A percentile compares a stretch with the other conserved stretches of the same genome.
phyloP scores from a whole-genome alignment of 495 filamentous ascomycete species.

The Penicillium maclennaniae region DNA sequence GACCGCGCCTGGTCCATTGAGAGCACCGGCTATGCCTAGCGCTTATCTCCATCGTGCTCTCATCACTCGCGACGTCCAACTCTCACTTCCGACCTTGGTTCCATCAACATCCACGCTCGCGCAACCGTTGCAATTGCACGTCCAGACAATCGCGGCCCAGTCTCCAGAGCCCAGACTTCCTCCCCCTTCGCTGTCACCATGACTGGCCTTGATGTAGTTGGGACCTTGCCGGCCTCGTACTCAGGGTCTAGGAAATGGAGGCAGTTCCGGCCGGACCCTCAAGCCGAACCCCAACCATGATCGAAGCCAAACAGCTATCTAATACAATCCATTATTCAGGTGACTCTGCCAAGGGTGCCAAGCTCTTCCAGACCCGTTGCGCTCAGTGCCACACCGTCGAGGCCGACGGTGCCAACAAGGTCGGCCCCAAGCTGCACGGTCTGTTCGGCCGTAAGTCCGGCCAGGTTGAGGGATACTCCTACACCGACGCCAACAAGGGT shows the following conservation, averaged over 20 bases:
- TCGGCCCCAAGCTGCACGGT: constrained; percentile 94
- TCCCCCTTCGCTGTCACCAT: constrained; percentile 13
- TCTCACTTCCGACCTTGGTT: neutral
- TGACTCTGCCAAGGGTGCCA: constrained; percentile 94
- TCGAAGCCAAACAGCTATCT: constrained; percentile 16
- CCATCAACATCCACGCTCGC: neutral
- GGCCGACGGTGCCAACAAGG: constrained; percentile 86
- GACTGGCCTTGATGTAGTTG: constrained; percentile 32
- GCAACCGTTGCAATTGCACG: neutral
- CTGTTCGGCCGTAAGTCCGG: constrained; percentile 97
- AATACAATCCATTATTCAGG: constrained; percentile 51
- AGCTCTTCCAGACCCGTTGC: constrained; percentile 99
- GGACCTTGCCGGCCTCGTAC: constrained; percentile 18
- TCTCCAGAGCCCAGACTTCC: neutral
- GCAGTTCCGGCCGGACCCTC: constrained; percentile 11
- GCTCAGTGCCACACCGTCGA: constrained; percentile 97
- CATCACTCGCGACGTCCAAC: neutral
- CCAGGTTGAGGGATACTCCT: constrained; percentile 84
- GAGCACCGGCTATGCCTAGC: neutral
- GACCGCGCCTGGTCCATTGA: neutral
- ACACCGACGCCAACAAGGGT: constrained; percentile 99
- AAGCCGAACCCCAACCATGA: neutral
- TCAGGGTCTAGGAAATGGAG: constrained; percentile 30
- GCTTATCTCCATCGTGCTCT: neutral
- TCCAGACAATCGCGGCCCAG: neutral